Evolutionary conservation across 352 stramenopile genomes (phyloP), one percentile per base, ranked within the genome.

Genomic region (Phytophthora melonis): DNA sequence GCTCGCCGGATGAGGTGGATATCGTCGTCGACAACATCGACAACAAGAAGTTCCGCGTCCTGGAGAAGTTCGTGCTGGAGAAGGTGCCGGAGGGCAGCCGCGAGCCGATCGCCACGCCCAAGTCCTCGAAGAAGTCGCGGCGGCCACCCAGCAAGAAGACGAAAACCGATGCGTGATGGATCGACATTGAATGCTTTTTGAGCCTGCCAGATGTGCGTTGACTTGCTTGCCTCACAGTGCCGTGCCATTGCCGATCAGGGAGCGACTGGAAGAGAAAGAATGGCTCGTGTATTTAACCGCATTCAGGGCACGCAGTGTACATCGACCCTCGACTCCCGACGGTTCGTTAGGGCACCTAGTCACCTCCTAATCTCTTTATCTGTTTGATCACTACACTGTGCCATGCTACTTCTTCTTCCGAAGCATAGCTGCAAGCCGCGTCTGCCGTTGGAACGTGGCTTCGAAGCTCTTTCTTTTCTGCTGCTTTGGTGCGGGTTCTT

Each of bases 1-100:
- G 83, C 53, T 93, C 90, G 13, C 83, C 89, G 7, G 92, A 97
- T 62, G 90, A 97, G 64, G 61, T 97, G 50, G 92, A 97, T 47
- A 93, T 97, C 64, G 83, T 96, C 47, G 82, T 97, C 32, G 92
- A 97, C 70, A 78, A 86, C 52, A 95, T 97, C 58, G 91, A 97
- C 72, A 81, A 82, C 63, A 94, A 94, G 69, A 97, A 90, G 36
- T 97, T 97, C 77, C 89, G 88, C 45, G 89, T 94, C 9, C 53
- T 97, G 59, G 84, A 96, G 61, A 92, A 91, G 53, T 91, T 95
- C 25, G 81, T 97, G 39, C 66, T 87, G 47, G 86, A 94, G 47
- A 91, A 88, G 32, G 81, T 95, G 13, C 87, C 88, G 0, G 86
- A 92, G 70, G 86, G 81, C 13, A 90, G 81, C 43, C 84, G 82